A percentile compares a stretch with the other conserved stretches of the same genome.
These are phyloP conservation scores for Cornus suecica DNA, from an alignment of 148 eudicot genomes.

Conservation along the genomic window DNA sequence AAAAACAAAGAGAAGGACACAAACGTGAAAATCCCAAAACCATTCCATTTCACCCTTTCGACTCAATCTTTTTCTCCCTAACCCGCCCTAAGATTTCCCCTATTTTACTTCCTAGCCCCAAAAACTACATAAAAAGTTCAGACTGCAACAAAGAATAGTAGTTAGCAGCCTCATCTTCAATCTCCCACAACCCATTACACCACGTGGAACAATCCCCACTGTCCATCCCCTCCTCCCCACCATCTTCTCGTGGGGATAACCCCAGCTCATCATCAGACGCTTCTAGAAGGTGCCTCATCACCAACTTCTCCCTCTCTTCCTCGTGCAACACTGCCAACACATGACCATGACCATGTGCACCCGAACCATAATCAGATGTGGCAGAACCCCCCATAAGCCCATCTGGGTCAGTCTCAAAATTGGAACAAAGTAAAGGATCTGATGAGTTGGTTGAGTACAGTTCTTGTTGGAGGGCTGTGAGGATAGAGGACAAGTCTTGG, in stretches of 20 bases:
- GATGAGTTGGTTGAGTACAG: constrained; percentile 19
- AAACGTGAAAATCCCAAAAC: constrained; percentile 20
- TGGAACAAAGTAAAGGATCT: background rate
- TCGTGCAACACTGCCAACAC: background rate
- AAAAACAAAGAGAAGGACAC: constrained; percentile 11
- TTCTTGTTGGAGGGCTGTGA: constrained; percentile 61
- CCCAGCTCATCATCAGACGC: constrained; percentile 97
- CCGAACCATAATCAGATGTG: background rate
- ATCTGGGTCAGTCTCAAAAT: constrained; percentile 3
- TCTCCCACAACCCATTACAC: constrained; percentile 73
- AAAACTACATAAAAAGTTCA: constrained; percentile 60
- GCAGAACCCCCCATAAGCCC: background rate
- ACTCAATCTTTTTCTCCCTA: constrained; percentile 8
- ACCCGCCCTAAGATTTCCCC: constrained; percentile 19
- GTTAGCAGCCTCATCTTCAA: constrained; percentile 86
- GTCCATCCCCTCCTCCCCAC: constrained; percentile 28
- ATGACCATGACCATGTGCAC: no score
- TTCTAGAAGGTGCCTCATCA: constrained; percentile 81
- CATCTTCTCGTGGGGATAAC: constrained; percentile 39
- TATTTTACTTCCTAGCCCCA: constrained; percentile 27
- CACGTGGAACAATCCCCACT: constrained; percentile 29
- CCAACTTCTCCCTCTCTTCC: constrained; percentile 37
- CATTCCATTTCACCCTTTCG: constrained; percentile 10
- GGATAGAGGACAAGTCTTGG: constrained; percentile 48
- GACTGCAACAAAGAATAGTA: constrained; percentile 59